Conservation (phyloP, 2,329 filamentous ascomycete genomes). For the Ampelomyces quisqualis region DNA sequence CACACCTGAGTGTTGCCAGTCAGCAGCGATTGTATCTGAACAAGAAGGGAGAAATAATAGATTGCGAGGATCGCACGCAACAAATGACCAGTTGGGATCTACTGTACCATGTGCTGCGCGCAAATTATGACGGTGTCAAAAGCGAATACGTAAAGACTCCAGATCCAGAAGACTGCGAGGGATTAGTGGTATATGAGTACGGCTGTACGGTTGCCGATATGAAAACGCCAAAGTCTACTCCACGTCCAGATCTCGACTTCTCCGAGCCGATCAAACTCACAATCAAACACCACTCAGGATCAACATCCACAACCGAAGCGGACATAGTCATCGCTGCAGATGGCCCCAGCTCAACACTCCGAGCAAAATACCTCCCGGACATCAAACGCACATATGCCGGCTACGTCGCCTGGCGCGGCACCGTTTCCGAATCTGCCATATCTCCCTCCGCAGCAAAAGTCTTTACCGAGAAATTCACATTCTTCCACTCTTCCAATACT, state of each 20-base stretch:
- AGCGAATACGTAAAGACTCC: slow-evolving; percentile 22
- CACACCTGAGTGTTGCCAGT: slow-evolving; percentile 19
- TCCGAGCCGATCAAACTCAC: slow-evolving; percentile 8
- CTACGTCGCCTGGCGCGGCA: slow-evolving; percentile 33
- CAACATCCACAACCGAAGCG: slow-evolving; percentile 5
- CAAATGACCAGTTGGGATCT: slow-evolving; percentile 36
- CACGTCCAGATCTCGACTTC: slow-evolving; percentile 1
- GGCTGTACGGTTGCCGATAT: slow-evolving; percentile 19
- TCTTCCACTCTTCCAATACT: slow-evolving; percentile 18
- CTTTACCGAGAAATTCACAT: slow-evolving; percentile 21
- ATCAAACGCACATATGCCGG: slow-evolving; percentile 26
- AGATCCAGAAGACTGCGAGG: slow-evolving; percentile 13
- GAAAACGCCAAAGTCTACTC: slow-evolving; percentile 3
- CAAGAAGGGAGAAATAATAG: slow-evolving; percentile 18
- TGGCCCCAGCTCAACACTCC: slow-evolving; percentile 26
- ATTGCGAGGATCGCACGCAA: slow-evolving; percentile 20
- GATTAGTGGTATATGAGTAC: slow-evolving; percentile 18
- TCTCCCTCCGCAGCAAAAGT: slow-evolving; percentile 15
- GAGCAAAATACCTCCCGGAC: slow-evolving; percentile 16
- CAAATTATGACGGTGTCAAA: slow-evolving; percentile 27
- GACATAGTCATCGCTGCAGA: slow-evolving; percentile 30
- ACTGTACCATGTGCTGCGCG: slow-evolving; percentile 27
- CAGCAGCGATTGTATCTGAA: slow-evolving; percentile 25
- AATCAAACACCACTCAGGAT: slow-evolving; percentile 13
- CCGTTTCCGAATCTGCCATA: slow-evolving; percentile 21